Base-by-base conservation (phyloP, 139 green algal species). In the Helicosporidium sp. region DNA sequence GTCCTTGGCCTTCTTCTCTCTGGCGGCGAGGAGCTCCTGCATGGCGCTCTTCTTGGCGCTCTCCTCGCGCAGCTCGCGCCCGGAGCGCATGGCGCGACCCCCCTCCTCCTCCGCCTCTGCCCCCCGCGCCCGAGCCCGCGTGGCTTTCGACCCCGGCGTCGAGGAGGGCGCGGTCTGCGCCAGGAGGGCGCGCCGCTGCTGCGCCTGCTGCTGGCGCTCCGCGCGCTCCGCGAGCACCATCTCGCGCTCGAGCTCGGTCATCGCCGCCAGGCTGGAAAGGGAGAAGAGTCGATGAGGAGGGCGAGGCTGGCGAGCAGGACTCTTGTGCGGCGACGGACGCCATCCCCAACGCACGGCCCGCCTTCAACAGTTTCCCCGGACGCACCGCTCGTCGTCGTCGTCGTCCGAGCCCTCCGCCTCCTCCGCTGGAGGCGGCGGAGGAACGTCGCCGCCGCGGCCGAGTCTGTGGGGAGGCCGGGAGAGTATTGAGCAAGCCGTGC, bases 161-260 rank as follows among this genome's bases (percentile, higher is more conserved):
- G n/a, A n/a, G n/a, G n/a, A n/a, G n/a, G n/a, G n/a, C 37, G 6
- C 15, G 23, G 35, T 44, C 58, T 60, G 55, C 41, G 43, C 18
- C 26, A 68, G 42, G 40, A 65, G 34, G 37, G 44, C 28, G 15
- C 48, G 50, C 10, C 61, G 52, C 56, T 72, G 35, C n/a, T 55
- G n/a, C 43, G 58, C 46, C 33, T 55, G 31, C 3, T 69, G 58
- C 4, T 57, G 60, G 29, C 26, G 15, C 26, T 79, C 69, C 17
- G 48, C 52, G 8, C 75, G 60, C 25, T 77, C 69, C 4, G 48
- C 46, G 36, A 85, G 57, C 19, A 65, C 55, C 56, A 74, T 65
- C 51, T 84, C 75, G 8, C 75, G 61, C 31, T 84, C 60, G 33
- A 82, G 36, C 58, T 84, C 76, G 5, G 54, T 70, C 75, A 84